Evolutionary conservation across 352 stramenopile genomes (phyloP), one percentile per base, ranked within the genome.

Genomic region (Aphanomyces astaci): DNA sequence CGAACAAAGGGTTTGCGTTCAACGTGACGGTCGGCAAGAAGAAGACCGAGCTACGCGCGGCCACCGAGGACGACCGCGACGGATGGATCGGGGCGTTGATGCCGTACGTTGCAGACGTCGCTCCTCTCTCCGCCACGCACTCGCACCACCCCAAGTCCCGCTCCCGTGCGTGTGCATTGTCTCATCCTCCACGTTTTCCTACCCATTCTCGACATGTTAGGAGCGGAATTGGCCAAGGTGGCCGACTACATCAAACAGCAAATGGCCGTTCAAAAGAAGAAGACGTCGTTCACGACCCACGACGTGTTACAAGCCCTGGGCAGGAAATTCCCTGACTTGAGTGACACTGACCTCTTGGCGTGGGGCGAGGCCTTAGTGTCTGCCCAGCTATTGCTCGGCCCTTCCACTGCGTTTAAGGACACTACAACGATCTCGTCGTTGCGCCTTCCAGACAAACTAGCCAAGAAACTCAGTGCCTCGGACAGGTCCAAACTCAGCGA

Each of bases 241-340:
- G 85, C 80, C 66, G 85, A 92, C 30, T 74, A 82, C 56, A 88
- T 92, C 77, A 90, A 88, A 54, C 88, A 82, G 54, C 71, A 74
- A 2, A 84, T 91, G n/a, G 74, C 73, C 45, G 81, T 85, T 33
- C 81, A 90, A 63, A 87, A 85, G 64, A 92, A 80, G 68, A 92
- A 90, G 60, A 13, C 51, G 33, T 84, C 80, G 45, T 90, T 92
- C 59, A 78, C 81, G n/a, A 67, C 83, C 5, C 78, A 78, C 43
- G 83, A 91, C 63, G 77, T 91, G 7, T 57, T 80, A 10, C 76
- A 86, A n/a, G 89, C 88, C 72, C 69, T 91, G 33, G 71, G 71
- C 32, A 82, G 80, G 46, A 76, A 82, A 15, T 51, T 76, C 24
- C 75, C 78, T 2, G 63, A 78, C 9, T 59, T 86, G 13, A 72